phyloP scores from a whole-genome alignment of 352 stramenopile species.

The Elongisporangium undulatum region DNA sequence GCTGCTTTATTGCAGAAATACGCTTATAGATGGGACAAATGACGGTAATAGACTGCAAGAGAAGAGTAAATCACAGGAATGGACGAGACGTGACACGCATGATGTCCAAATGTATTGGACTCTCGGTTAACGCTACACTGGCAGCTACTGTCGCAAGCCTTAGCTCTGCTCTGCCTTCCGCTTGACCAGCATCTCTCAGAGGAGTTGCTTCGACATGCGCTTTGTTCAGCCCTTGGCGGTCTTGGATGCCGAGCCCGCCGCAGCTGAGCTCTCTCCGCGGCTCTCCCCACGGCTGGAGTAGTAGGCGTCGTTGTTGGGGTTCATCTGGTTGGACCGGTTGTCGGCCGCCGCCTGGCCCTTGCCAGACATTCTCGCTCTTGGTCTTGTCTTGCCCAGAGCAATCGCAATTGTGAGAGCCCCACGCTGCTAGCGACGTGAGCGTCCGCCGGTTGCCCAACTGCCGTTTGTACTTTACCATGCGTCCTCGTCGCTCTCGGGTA shows the following conservation, averaged over 20 bases:
- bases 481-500: background rate
- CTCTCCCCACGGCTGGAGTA: conserved; percentile 3
- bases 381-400: background rate
- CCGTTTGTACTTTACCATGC: background rate
- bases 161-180: background rate
- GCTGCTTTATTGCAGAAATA: too few relatives aligned
- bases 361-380: conserved; percentile 1
- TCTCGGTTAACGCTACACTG: background rate
- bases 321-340: conserved; percentile 33
- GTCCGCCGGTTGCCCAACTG: background rate
- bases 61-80: background rate
- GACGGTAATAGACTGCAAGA: background rate
- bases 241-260: background rate
- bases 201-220: background rate
- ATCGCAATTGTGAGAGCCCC: too few relatives aligned
- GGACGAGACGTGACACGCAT: background rate
- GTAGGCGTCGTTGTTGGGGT: conserved; percentile 35
- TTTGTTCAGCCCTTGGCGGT: background rate
- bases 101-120: background rate
- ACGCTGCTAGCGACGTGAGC: background rate
- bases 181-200: background rate
- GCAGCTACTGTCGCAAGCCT: too few relatives aligned
- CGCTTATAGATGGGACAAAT: background rate
- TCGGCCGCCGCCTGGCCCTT: conserved; percentile 16
- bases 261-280: background rate